Base-by-base conservation (phyloP, 176 grass and related monocot species). In the Zoysia pacifica region DNA sequence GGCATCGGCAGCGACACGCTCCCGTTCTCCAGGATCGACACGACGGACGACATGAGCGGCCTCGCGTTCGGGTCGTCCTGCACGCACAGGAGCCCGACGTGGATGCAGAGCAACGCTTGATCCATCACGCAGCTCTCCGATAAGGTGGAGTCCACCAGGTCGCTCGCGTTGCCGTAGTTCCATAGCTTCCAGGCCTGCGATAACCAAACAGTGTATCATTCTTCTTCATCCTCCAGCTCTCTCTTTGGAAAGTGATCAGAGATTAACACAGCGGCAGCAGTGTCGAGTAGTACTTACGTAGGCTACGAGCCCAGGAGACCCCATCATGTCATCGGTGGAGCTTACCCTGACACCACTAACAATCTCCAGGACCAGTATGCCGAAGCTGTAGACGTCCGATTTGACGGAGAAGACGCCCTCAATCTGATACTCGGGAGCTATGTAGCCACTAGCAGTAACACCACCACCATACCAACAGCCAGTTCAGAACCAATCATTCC, bases 311-410 rank as follows among this genome's bases (percentile, higher is more conserved):
- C 80, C 91, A 0, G 90, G 89, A 50, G 82, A 94, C 2, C 87
- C 75, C 43, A 49, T 74, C 11, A 81, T 81, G 68, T 85, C 12
- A 39, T 89, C 70, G 0, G 79, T 64, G 11, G 72, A 82, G 72
- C 78, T 91, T 62, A 87, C 83, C 83, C 78, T 87, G 62, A 85
- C 16, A 55, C 92, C 89, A 38, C 73, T 87, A 1, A 94, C 76
- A 46, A 85, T 89, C 81, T 94, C 89, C 15, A 94, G 35, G 45
- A 89, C 60, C 53, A 93, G 59, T 8, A 90, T 67, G 14, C 91
- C 91, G 11, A 90, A 93, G 73, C 91, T 93, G 20, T 90, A 93
- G 38, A 93, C 88, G 20, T 93, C 84, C 12, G 91, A 88, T 77
- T 90, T 93, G 67, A 85, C 38, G 2, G 91, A 93, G 16, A 90